phyloP scores from a whole-genome alignment of 1,139 yeast genomes.

The Torulaspora globosa region DNA sequence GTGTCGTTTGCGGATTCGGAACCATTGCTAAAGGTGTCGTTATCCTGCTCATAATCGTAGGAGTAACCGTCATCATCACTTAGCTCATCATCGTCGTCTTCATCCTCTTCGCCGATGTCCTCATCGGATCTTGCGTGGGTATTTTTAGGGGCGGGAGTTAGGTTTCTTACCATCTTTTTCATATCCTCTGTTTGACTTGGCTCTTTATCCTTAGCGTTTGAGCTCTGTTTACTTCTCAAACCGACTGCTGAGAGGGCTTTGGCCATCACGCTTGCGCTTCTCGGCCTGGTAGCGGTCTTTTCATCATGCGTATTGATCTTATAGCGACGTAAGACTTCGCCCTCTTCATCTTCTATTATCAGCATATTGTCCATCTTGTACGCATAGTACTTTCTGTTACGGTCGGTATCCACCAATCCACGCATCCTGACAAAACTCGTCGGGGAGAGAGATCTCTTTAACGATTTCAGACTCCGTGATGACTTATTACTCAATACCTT shows the following conservation, averaged over 20 bases:
- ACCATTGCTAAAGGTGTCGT: conserved; percentile 23
- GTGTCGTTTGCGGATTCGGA: conserved; percentile 8
- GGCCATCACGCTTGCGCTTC: conserved; percentile 20
- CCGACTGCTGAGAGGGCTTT: conserved; percentile 53
- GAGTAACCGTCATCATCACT: conserved; percentile 21
- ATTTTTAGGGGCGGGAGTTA: conserved; percentile 26
- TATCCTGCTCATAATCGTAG: conserved; percentile 19
- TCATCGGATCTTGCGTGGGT: conserved; percentile 20
- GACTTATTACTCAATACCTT: conserved; percentile 25
- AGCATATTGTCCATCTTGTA: conserved; percentile 66
- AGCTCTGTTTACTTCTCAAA: conserved; percentile 34
- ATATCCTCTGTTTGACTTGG: conserved; percentile 18
- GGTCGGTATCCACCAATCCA: conserved; percentile 11
- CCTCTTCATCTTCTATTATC: conserved; percentile 84
- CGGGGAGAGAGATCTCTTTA: conserved; percentile 23
- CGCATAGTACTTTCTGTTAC: conserved; percentile 45
- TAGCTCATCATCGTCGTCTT: conserved; percentile 30
- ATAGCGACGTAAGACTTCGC: conserved; percentile 84
- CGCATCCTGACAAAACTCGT: conserved; percentile 11
- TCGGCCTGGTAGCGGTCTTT: conserved; percentile 8
- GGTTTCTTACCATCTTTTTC: conserved; percentile 29
- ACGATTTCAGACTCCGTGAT: conserved; percentile 21
- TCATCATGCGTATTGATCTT: conserved; percentile 55
- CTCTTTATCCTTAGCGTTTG: conserved; percentile 17
- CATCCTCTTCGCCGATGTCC: conserved; percentile 30